Percentiles rank a stretch among this genome's conserved stretches.
These are phyloP conservation scores for Capsicum baccatum DNA, from an alignment of 257 asterid genomes.

Conservation along the genomic window DNA sequence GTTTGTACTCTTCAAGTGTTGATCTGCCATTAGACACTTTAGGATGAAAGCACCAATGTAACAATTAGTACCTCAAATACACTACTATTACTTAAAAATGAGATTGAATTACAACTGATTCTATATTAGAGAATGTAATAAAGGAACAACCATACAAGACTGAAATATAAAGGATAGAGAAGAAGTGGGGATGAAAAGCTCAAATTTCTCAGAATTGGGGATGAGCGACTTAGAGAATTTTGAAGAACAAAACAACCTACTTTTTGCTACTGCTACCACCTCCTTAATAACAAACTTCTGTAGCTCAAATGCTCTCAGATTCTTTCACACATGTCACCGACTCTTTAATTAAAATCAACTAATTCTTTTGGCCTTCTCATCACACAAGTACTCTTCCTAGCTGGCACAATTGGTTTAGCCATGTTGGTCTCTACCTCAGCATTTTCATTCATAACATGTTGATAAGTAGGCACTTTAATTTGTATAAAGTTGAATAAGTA, in stretches of 20 bases:
- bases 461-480: too few relatives aligned
- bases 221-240: background rate
- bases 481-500: too few relatives aligned
- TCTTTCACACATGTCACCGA: too few relatives aligned
- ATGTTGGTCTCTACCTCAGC: too few relatives aligned
- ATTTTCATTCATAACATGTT: too few relatives aligned
- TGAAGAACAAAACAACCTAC: background rate
- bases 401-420: too few relatives aligned
- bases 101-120: background rate
- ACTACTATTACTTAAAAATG: too few relatives aligned
- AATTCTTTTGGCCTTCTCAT: too few relatives aligned
- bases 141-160: background rate
- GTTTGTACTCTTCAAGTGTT: background rate
- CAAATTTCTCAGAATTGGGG: background rate
- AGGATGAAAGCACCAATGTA: background rate
- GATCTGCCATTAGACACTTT: background rate
- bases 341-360: too few relatives aligned
- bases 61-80: too few relatives aligned
- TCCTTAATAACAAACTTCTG: background rate
- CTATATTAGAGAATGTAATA: too few relatives aligned
- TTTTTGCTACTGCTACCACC: background rate
- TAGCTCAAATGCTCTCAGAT: background rate
- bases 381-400: too few relatives aligned
- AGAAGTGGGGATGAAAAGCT: background rate
- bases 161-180: background rate